Conservation (phyloP, 495 filamentous ascomycete genomes). For the Penicillium samsonianum region DNA sequence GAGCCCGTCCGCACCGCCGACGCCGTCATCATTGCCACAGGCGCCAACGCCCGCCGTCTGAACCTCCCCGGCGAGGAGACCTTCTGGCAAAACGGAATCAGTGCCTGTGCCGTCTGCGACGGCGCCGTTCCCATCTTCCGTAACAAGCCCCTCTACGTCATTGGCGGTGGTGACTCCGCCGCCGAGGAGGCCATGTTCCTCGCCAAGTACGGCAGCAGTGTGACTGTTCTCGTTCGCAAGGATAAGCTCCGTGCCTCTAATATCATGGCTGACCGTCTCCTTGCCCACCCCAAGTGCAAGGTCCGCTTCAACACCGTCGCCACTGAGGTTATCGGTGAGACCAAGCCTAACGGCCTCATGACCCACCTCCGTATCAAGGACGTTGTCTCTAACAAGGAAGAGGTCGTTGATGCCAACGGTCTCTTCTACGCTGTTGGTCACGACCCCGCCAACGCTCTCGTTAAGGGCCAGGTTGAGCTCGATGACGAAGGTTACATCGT, state of each 20-base stretch:
- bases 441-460: slow-evolving; percentile 83
- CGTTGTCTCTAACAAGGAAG: slow-evolving; percentile 71
- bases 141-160: slow-evolving; percentile 92
- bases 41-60: slow-evolving; percentile 83
- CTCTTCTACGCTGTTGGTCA: slow-evolving; percentile 98
- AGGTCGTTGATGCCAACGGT: slow-evolving; percentile 84
- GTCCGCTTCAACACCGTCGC: slow-evolving; percentile 83
- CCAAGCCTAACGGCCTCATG: slow-evolving; percentile 74
- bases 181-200: slow-evolving; percentile 97
- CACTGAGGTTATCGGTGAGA: slow-evolving; percentile 79
- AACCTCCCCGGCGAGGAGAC: slow-evolving; percentile 85
- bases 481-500: slow-evolving; percentile 88
- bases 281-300: slow-evolving; percentile 81
- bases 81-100: slow-evolving; percentile 97
- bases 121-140: slow-evolving; percentile 97
- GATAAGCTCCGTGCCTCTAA: slow-evolving; percentile 83
- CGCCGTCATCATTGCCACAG: slow-evolving; percentile 90
- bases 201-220: slow-evolving; percentile 93
- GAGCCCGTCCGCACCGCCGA: slow-evolving; percentile 78
- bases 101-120: slow-evolving; percentile 96
- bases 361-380: slow-evolving; percentile 79
- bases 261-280: slow-evolving; percentile 86
- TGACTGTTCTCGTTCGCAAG: slow-evolving; percentile 87
- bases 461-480: slow-evolving; percentile 83
- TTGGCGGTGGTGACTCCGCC: slow-evolving; percentile 94